Evolutionary conservation across 352 stramenopile species (phyloP).

Genomic region (Pythium rhizo-oryzae): DNA sequence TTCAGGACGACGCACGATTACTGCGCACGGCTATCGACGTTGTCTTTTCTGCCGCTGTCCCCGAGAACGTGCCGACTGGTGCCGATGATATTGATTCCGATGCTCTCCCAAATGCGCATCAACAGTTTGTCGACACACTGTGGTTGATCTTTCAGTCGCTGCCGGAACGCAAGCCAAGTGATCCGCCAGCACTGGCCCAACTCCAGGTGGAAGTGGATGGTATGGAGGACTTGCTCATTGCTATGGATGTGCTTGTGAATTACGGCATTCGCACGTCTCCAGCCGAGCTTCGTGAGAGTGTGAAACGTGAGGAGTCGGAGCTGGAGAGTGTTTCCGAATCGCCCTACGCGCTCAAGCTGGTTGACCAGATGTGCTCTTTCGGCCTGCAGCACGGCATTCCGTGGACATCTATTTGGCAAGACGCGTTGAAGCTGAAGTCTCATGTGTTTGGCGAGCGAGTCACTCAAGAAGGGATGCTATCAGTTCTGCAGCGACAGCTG

Average conservation of each 20-base stretch:
- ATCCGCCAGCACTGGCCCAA: conserved; percentile 50
- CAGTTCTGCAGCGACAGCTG: conserved; percentile 55
- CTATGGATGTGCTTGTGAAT: conserved; percentile 67
- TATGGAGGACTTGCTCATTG: conserved; percentile 72
- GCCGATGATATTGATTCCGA: background rate
- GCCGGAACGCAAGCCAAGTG: conserved; percentile 61
- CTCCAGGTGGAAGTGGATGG: conserved; percentile 76
- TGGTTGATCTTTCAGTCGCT: conserved; percentile 79
- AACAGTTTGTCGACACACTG: conserved; percentile 52
- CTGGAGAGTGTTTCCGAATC: background rate
- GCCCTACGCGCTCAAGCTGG: conserved; percentile 32
- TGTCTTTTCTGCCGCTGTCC: conserved; percentile 36
- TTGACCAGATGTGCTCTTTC: conserved; percentile 57
- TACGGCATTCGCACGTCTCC: conserved; percentile 52
- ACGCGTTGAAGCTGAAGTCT: conserved; percentile 70
- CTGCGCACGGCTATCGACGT: conserved; percentile 65
- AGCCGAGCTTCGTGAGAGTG: conserved; percentile 25
- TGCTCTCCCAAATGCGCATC: conserved; percentile 10
- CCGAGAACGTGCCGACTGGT: background rate
- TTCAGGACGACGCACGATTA: conserved; percentile 56
- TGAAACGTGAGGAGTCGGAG: conserved; percentile 5
- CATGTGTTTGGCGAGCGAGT: conserved; percentile 69
- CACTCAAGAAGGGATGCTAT: conserved; percentile 56
- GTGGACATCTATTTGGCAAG: conserved; percentile 63
- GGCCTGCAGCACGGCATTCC: conserved; percentile 31